Base-by-base conservation (phyloP, 257 asterid species). In the Nicotiana benthamiana region DNA sequence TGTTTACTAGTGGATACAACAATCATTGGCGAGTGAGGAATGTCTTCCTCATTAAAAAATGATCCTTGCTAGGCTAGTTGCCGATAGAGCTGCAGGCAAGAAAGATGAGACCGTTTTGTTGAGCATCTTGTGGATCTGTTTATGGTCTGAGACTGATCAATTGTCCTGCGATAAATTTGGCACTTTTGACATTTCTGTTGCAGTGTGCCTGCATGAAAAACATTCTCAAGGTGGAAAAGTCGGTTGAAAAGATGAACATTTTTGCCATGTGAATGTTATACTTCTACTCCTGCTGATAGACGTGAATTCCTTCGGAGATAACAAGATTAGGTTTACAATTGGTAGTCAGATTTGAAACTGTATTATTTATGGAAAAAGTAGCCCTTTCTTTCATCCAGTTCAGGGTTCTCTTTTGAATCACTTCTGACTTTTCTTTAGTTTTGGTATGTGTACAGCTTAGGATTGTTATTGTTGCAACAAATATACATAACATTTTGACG, bases 391-490 rank as follows among this genome's bases (percentile, higher is more conserved):
- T 75, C 88, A 87, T 89, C 87, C 88, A 75, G 83, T 84, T 86
- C 88, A 83, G 90, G 88, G 88, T 83, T 83, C 86, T 84, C 80
- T 81, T 62, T 85, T 86, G 88, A 86, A 83, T 89, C 85, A 85
- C 90, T 86, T 87, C 87, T 86, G 84, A 82, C 88, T 78, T 88
- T 40, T 65, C 83, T 84, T 74, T 75, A 66, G 79, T 56, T 67
- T 65, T 83, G 81, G 82, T 82, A 87, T 90, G 74, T 93, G 97
- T 91, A 95, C 97, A 95, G 92, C 85, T 84, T 84, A 86, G 92
- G 87, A 84, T 82, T 85, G 62, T 83, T 92, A 76, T 86, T 20
- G 61, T 85, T 85, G 86, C 79, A 81, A 83, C 85, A 85, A 84
- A 84, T 83, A 89, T 88, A 90, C 90, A 87, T 75, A 81, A 83